These are phyloP conservation scores for Melaleuca quinquenervia DNA, from an alignment of 345 rosid species.

Conservation along the genomic window DNA sequence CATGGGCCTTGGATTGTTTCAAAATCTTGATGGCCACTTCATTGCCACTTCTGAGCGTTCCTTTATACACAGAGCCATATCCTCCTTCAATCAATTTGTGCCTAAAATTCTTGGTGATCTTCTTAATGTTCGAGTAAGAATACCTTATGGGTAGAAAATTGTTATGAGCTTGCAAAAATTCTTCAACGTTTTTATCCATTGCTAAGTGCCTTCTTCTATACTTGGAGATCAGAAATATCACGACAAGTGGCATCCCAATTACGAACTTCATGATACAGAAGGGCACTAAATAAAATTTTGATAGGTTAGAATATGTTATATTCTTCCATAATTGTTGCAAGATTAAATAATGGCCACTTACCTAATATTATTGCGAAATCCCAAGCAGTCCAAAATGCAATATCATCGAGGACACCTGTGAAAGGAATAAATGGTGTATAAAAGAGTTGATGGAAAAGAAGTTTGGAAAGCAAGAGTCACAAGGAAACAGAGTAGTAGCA, in stretches of 20 bases:
- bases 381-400: background rate
- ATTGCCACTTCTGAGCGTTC: background rate
- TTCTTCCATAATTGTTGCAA: background rate
- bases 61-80: background rate
- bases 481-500: background rate
- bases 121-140: background rate
- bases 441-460: background rate
- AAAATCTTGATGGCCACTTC: background rate
- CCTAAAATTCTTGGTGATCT: background rate
- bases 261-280: background rate
- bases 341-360: background rate
- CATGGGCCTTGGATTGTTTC: background rate
- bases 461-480: background rate
- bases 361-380: background rate
- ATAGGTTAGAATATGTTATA: background rate
- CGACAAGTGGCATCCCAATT: background rate
- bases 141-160: background rate
- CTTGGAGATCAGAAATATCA: background rate
- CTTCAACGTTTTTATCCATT: background rate
- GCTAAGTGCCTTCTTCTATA: background rate
- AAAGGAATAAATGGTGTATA: background rate
- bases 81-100: background rate
- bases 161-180: background rate
- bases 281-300: background rate
- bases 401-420: background rate